A percentile compares a stretch with the other conserved stretches of the same genome.
Conservation (phyloP, 192 early-diverging fungal genomes). For the Rhizophagus clarus region DNA sequence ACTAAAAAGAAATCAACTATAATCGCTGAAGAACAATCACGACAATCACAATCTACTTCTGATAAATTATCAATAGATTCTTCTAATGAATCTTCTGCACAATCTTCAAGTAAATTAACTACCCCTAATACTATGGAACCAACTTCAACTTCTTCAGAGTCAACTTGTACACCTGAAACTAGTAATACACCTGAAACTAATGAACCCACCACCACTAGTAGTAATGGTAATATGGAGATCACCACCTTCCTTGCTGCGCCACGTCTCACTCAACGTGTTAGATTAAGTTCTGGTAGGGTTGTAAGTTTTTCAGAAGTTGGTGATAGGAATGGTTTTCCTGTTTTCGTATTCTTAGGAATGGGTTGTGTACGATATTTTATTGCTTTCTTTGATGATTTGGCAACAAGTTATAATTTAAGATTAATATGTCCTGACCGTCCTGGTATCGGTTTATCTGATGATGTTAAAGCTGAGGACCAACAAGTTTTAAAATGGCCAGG, state of each 20-base stretch:
- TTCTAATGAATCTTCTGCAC: constrained; percentile 9
- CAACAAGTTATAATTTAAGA: constrained; percentile 43
- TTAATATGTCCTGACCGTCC: constrained; percentile 49
- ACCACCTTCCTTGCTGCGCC: constrained; percentile 20
- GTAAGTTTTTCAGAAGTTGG: constrained; percentile 48
- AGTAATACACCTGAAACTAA: no score
- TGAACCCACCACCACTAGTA: background rate
- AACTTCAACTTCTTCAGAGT: no score
- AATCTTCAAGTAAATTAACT: background rate
- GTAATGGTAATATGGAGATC: background rate
- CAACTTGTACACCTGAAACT: background rate
- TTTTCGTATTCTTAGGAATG: constrained; percentile 42
- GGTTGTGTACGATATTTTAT: constrained; percentile 49
- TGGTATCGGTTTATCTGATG: constrained; percentile 43
- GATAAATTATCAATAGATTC: background rate
- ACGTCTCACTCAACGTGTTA: constrained; percentile 43
- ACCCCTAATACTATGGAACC: background rate
- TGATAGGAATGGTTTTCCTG: constrained; percentile 42
- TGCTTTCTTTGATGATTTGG: constrained; percentile 47
- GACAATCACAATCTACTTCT: background rate
- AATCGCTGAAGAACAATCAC: background rate
- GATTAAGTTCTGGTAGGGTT: constrained; percentile 43
- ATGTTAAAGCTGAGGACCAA: constrained; percentile 39
- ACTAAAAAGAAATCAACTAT: background rate
- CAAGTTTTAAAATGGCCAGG: constrained; percentile 7